These are phyloP conservation scores for Pilaira anomala DNA, from an alignment of 192 early-diverging fungal species.

Conservation along the genomic window DNA sequence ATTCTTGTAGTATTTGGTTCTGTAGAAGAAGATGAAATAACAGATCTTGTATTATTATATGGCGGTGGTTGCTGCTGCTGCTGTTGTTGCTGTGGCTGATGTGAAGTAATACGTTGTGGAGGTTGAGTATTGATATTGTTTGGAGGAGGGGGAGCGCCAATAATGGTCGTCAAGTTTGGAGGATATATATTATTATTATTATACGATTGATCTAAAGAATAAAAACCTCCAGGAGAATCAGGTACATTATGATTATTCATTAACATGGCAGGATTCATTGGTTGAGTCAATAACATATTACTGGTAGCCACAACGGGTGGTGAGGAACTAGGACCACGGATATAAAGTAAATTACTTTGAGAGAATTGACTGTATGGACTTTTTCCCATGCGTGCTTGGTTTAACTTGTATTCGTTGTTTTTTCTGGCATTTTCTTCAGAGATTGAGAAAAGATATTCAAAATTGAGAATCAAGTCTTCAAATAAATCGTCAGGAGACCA, in stretches of 20 bases:
- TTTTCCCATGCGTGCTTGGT: background rate
- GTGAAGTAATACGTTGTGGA: background rate
- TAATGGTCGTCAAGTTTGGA: constrained; percentile 2
- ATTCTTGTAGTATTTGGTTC: no score
- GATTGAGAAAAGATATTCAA: constrained; percentile 2
- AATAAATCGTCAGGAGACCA: constrained; percentile 27
- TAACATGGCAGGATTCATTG: constrained; percentile 5
- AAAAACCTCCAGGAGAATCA: background rate
- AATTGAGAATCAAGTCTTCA: constrained; percentile 29
- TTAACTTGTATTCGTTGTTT: background rate
- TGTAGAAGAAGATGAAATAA: no score
- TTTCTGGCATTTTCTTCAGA: constrained; percentile 7
- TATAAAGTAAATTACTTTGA: constrained; percentile 10
- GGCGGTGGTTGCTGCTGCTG: constrained; percentile 1
- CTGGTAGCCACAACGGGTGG: background rate
- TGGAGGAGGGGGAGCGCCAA: background rate
- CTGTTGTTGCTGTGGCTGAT: background rate
- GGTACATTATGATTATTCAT: background rate
- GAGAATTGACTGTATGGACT: constrained; percentile 12
- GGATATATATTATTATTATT: background rate
- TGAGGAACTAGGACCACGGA: background rate
- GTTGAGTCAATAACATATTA: background rate
- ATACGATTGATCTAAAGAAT: background rate
- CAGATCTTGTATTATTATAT: background rate
- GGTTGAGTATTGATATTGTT: background rate